Evolutionary conservation across 2,329 filamentous ascomycete species (phyloP), one percentile per base, ranked within the genome.

Genomic region (Metarhizium anisopliae): DNA sequence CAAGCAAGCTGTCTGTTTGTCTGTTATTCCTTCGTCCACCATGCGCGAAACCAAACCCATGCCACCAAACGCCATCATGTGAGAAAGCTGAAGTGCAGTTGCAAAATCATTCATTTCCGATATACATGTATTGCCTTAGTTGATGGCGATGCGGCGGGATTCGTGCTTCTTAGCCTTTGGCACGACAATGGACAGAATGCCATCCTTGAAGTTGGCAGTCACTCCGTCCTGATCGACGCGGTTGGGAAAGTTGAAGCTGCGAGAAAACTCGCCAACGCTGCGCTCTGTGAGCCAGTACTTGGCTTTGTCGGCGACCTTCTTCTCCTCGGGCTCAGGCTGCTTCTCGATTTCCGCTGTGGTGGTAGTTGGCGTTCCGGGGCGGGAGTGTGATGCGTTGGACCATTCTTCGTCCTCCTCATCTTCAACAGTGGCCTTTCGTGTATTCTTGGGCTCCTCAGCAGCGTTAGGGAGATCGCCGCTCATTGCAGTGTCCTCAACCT

Each of bases 201-300:
- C 86, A 58, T 89, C 80, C 69, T 82, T 79, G 62, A 89, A 79
- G 54, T 67, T 76, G 52, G 86, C 86, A 49, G 70, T 75, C 55
- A 90, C 85, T 3, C 64, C 71, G 16, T 84, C 81, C 63, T 82
- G 78, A 64, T 87, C 82, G 58, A 90, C 78, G 32, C 78, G 79
- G 53, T 72, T 71, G 0, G 85, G 83, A 74, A 90, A 89, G 68
- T 74, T 81, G 74, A 89, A 89, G 57, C 77, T 81, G 60, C 86
- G 81, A 51, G 80, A 77, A 72, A 89, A 90, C 61, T 84, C 78
- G 67, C 86, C 86, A 56, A 85, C 72, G 58, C 77, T 80, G 62
- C 84, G 83, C 73, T 89, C 85, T 40, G 77, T 76, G 59, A 85
- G 74, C 89, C 88, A 93, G 78, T 85, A 92, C 71, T 83, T 85